A percentile compares a stretch with the other conserved stretches of the same genome.
Evolutionary conservation across 768 basidiomycete genomes (phyloP).

Genomic region (Leccinum imitatum): DNA sequence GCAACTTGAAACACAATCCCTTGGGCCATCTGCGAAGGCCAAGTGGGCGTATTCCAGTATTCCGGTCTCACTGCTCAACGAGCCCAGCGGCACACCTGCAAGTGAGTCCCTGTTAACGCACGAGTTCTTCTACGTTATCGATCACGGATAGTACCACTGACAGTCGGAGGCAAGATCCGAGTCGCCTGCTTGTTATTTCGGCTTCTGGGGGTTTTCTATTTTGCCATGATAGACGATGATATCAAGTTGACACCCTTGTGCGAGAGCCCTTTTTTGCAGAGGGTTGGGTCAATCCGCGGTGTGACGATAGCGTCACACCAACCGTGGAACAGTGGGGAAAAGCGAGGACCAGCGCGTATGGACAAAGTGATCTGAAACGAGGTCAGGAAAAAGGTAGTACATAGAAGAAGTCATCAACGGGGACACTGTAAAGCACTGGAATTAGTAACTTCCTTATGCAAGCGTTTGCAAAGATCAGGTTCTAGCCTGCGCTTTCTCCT

Average conservation of each 20-base stretch:
- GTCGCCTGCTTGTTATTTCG: background rate
- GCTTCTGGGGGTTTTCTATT: background rate
- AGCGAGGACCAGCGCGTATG: background rate
- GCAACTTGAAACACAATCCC: background rate
- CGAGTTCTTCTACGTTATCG: too few relatives aligned
- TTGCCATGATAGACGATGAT: background rate
- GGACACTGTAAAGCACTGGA: background rate
- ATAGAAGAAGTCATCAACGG: background rate
- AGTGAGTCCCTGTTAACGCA: too few relatives aligned
- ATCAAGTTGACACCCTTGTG: background rate
- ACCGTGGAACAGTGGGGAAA: background rate
- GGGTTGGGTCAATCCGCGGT: background rate
- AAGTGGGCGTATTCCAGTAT: constrained; percentile 12
- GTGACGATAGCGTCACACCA: background rate
- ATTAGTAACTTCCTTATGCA: background rate
- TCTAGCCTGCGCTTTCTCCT: background rate
- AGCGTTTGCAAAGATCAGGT: background rate
- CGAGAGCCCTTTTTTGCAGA: too few relatives aligned
- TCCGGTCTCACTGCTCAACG: background rate
- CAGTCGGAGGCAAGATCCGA: background rate
- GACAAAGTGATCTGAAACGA: background rate
- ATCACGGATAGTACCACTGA: too few relatives aligned
- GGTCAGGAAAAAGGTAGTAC: background rate
- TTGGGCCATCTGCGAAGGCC: constrained; percentile 4
- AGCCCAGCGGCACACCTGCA: background rate